phyloP scores from a whole-genome alignment of 495 filamentous ascomycete species.

The Podospora pseudocomata region DNA sequence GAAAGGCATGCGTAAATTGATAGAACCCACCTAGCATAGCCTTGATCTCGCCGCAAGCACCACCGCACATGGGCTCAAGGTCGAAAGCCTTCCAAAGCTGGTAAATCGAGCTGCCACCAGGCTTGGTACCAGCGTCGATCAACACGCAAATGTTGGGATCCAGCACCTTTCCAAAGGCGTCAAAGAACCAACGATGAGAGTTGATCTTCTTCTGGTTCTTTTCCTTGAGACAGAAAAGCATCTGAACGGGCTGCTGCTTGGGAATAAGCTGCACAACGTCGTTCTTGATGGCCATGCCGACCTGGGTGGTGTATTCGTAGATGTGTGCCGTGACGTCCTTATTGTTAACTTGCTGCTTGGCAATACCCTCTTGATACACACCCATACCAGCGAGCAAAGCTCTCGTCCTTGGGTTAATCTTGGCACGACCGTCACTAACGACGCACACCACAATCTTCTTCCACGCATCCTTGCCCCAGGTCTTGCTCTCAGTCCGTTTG shows the following conservation, averaged over 20 bases:
- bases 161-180: constrained; percentile 88
- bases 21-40: constrained; percentile 70
- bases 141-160: constrained; percentile 96
- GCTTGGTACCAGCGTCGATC: constrained; percentile 93
- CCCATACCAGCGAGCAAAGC: constrained; percentile 91
- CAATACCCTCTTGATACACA: constrained; percentile 97
- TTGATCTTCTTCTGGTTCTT: constrained; percentile 99
- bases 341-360: constrained; percentile 94
- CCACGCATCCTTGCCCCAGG: constrained; percentile 98
- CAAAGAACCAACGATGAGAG: constrained; percentile 98
- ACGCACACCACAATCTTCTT: constrained; percentile 99
- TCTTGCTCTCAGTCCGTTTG: constrained; percentile 82
- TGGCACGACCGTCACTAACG: constrained; percentile 95
- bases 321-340: constrained; percentile 98
- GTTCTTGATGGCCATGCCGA: constrained; percentile 82
- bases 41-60: constrained; percentile 98
- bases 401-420: constrained; percentile 90
- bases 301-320: constrained; percentile 98
- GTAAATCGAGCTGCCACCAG: constrained; percentile 90
- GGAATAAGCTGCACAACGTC: constrained; percentile 78
- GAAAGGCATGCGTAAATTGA: too few relatives aligned
- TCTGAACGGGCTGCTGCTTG: constrained; percentile 79
- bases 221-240: constrained; percentile 98
- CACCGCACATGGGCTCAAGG: constrained; percentile 92
- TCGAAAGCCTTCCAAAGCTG: constrained; percentile 99